Base-by-base conservation (phyloP, 768 basidiomycete species). In the Tulasnella sp. region DNA sequence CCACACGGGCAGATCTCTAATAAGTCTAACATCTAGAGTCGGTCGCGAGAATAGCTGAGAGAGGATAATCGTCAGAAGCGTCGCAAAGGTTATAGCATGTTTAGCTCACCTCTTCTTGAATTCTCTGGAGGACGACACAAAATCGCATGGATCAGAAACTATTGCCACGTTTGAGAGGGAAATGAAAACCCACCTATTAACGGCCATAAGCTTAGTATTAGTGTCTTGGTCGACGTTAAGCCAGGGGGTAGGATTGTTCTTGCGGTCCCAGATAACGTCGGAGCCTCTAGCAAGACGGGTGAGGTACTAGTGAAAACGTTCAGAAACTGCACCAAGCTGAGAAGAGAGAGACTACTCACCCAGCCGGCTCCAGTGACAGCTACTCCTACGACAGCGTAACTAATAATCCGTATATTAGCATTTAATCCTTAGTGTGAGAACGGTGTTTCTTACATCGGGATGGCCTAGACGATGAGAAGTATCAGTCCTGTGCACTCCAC, bases 221-320 rank as follows among this genome's bases (percentile, higher is more conserved):
- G 90, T 78, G 60, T 81, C 72, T 33, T 73, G 78, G 63, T 83
- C 72, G 62, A 90, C 74, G 51, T 76, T 72, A 67, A 86, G 85
- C 84, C 85, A 51, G n/a, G 89, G 89, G 19, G 79, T 79, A 31
- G 87, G 87, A 72, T 92, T 91, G 64, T 61, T 64, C 64, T 68
- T 74, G 59, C 64, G 52, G 77, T 72, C 78, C 64, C 78, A 79
- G 52, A 78, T 64, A 49, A 78, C 76, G 49, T 66, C 64, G 20
- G 70, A 67, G 27, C 71, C 69, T 25, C 68, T 65, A 16, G 83
- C 79, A 40, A 87, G 72, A 46, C 80, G 78, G 58, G 65, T 68
- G 37, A 81, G 57, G 64, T 86, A 87, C 79, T 47, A 29, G 45
- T 32, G 27, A 32, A 12, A 19, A 27, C 16, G 3, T n/a, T 44